Conservation (phyloP, 306 rosid species). For the Cucumis cinereus region DNA sequence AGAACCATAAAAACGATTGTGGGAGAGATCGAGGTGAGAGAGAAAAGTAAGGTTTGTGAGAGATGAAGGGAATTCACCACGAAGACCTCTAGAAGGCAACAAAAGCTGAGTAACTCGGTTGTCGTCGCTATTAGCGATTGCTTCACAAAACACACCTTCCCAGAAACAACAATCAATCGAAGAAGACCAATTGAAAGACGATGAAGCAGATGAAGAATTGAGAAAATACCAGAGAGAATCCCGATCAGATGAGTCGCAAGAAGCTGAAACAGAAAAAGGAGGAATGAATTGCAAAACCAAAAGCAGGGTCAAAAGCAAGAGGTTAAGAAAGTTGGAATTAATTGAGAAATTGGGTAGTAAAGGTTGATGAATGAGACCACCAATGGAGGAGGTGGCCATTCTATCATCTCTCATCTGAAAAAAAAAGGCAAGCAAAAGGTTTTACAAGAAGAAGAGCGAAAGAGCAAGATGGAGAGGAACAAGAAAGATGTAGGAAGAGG, state of each 20-base stretch:
- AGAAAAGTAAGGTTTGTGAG: constrained; percentile 32
- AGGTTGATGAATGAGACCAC: constrained; percentile 5
- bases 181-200: constrained; percentile 46
- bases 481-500: neutral
- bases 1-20: constrained; percentile 33
- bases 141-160: constrained; percentile 54
- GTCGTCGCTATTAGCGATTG: constrained; percentile 2
- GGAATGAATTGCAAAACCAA: neutral
- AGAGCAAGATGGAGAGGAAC: neutral
- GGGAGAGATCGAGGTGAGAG: constrained; percentile 53
- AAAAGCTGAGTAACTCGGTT: constrained; percentile 30
- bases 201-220: constrained; percentile 9
- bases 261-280: constrained; percentile 19
- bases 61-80: constrained; percentile 28
- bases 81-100: constrained; percentile 42
- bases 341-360: neutral
- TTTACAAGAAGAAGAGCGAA: neutral
- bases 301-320: neutral
- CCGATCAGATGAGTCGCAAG: constrained; percentile 35
- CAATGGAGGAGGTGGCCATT: constrained; percentile 7
- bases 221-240: constrained; percentile 39
- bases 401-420: constrained; percentile 8
- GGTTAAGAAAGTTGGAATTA: constrained; percentile 16
- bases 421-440: neutral
- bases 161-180: constrained; percentile 63